A percentile compares a stretch with the other conserved stretches of the same genome.
These are phyloP conservation scores for Blastobotrys raffinosifermentans DNA, from an alignment of 1,139 yeast genomes.

Conservation along the genomic window DNA sequence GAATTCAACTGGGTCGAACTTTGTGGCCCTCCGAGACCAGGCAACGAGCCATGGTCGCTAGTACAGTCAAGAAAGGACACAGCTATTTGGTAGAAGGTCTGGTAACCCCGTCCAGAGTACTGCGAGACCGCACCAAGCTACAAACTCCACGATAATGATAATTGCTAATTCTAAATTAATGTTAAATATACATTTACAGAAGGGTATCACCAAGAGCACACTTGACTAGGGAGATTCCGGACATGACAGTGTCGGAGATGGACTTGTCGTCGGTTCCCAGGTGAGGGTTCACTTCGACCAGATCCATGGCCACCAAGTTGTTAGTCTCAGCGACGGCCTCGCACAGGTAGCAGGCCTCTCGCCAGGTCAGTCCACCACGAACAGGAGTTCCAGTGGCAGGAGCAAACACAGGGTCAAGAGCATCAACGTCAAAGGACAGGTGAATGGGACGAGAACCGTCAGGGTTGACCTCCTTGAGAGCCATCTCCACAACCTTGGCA, in stretches of 20 bases:
- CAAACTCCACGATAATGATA: neutral
- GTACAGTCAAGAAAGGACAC: neutral
- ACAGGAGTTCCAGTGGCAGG: slow-evolving; percentile 99
- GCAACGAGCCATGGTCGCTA: slow-evolving; percentile 9
- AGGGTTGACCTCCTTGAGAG: slow-evolving; percentile 73
- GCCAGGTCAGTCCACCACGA: slow-evolving; percentile 87
- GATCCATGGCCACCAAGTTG: slow-evolving; percentile 75
- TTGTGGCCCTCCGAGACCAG: slow-evolving; percentile 49
- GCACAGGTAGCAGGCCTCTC: slow-evolving; percentile 90
- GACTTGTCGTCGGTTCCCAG: slow-evolving; percentile 76
- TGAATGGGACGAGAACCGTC: slow-evolving; percentile 72
- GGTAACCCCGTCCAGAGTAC: slow-evolving; percentile 24
- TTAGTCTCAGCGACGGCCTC: slow-evolving; percentile 92
- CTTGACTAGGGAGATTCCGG: slow-evolving; percentile 87
- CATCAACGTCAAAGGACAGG: slow-evolving; percentile 92
- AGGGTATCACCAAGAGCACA: slow-evolving; percentile 93
- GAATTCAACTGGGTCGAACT: slow-evolving; percentile 58
- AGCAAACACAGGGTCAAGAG: slow-evolving; percentile 88
- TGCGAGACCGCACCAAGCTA: slow-evolving; percentile 19
- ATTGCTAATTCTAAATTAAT: neutral
- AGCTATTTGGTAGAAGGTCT: slow-evolving; percentile 7
- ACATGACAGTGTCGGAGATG: slow-evolving; percentile 75
- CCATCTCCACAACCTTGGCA: slow-evolving; percentile 88
- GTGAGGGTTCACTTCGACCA: slow-evolving; percentile 90
- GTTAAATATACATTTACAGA: slow-evolving; percentile 38